Evolutionary conservation across 139 green algal genomes (phyloP).

Genomic region (Gonium pectorale): DNA sequence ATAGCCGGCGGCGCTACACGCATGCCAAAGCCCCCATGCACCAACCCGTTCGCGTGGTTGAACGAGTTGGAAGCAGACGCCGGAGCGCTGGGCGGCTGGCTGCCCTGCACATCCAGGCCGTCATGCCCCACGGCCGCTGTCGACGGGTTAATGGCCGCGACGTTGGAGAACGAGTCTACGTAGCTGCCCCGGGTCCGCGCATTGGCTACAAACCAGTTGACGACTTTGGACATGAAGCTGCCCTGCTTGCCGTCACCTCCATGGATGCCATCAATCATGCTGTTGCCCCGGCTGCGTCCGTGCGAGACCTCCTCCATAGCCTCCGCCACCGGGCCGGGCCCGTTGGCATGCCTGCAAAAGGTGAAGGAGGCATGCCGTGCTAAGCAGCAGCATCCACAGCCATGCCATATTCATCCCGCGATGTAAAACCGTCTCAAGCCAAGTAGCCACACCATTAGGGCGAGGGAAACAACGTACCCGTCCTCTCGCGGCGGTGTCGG

Average conservation of each 20-base stretch:
- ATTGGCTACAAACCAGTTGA: slow-evolving; percentile 28
- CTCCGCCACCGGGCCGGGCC: slow-evolving; percentile 10
- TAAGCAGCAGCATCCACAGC: no score
- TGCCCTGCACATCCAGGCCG: slow-evolving; percentile 10
- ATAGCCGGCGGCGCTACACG: slow-evolving; percentile 19
- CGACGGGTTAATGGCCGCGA: background rate
- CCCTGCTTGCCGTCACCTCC: slow-evolving; percentile 9
- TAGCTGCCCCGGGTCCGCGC: slow-evolving; percentile 10
- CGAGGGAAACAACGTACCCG: slow-evolving; percentile 13
- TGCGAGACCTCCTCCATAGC: background rate
- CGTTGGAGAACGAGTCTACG: slow-evolving; percentile 30
- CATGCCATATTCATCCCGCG: no score
- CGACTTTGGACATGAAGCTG: slow-evolving; percentile 36
- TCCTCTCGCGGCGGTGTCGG: slow-evolving; percentile 20
- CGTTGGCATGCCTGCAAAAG: no score
- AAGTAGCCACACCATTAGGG: no score
- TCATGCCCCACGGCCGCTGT: background rate
- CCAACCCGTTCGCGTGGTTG: slow-evolving; percentile 40
- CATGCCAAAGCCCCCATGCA: slow-evolving; percentile 10
- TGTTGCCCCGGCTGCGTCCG: slow-evolving; percentile 20
- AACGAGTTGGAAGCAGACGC: slow-evolving; percentile 42
- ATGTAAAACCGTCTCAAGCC: no score
- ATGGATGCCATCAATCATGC: background rate
- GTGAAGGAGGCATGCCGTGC: no score
- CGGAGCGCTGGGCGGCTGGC: slow-evolving; percentile 13